Base-by-base conservation (phyloP, 371 early-diverging fungal species). In the Scutellospora calospora region DNA sequence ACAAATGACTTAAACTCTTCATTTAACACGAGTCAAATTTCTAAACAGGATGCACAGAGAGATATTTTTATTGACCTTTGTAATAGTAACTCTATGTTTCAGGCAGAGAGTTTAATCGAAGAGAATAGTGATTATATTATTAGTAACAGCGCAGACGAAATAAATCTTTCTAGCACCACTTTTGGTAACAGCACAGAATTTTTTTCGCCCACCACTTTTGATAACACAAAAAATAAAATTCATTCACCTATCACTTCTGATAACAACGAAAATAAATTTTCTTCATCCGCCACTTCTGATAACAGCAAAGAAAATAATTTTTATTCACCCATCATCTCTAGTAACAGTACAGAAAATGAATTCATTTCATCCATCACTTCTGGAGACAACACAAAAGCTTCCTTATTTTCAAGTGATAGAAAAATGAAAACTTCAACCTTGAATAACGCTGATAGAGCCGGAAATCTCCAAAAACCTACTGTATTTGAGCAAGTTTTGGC, bases 401-500 rank as follows among this genome's bases (percentile, higher is more conserved):
- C n/a, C 60, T 60, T n/a, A 63, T 8, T 1, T 63, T 63, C 63
- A 0, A 3, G 0, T 54, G 54, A n/a, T 54, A 54, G 14, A 3
- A n/a, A 38, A 38, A 38, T 9, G 38, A 38, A 38, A 38, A 38
- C 77, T 45, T 76, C 77, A 18, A 33, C 22, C 11, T 52, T 60
- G 5, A 35, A 33, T 22, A 78, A 59, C 33, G 55, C 27, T 18
- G 31, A 71, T 71, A 72, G 29, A 68, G n/a, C 25, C 12, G 41
- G 45, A 69, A 71, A 80, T 71, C 20, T 71, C 31, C 71, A 52
- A 63, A 68, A 55, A 4, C 41, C 12, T 14, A 80, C 80, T 20
- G 72, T 18, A 69, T 57, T 80, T 80, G 71, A 80, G 57, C 71
- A 41, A 71, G 71, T 18, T 22, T 80, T 80, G 31, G 80, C 69